Conservation (phyloP, 2,329 filamentous ascomycete species). For the Aspergillus versicolor region DNA sequence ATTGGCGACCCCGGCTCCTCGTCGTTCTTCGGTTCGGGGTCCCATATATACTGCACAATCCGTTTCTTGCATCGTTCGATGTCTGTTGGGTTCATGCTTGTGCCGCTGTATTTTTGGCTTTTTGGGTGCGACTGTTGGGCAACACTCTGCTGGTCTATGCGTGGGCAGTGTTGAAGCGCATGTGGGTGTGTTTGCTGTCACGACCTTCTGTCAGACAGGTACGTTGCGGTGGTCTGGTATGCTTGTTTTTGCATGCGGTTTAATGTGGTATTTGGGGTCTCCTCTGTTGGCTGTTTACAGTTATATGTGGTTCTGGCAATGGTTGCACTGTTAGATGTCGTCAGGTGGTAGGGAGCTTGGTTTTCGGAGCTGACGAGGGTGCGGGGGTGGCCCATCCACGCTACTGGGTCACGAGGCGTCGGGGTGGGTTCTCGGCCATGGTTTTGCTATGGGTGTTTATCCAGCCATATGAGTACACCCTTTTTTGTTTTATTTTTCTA, state of each 20-base stretch:
- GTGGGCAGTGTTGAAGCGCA: background rate
- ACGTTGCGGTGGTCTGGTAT: background rate
- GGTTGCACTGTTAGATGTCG: no score
- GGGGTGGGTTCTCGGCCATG: no score
- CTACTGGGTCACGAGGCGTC: no score
- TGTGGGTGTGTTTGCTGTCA: background rate
- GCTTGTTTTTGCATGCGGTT: background rate
- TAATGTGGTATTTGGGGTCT: background rate
- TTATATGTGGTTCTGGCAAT: background rate
- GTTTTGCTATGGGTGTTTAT: no score
- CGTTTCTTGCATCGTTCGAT: conserved; percentile 76
- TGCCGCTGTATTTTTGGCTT: background rate
- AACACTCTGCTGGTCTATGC: background rate
- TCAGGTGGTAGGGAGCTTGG: no score
- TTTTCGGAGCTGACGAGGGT: no score
- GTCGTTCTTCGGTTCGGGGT: conserved; percentile 83
- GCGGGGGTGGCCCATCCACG: no score
- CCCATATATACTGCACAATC: conserved; percentile 89
- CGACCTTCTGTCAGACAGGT: background rate
- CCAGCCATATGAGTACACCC: no score
- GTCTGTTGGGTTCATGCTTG: conserved; percentile 65
- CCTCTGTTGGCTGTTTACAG: background rate
- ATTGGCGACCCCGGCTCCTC: conserved; percentile 65
- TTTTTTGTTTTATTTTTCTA: no score
- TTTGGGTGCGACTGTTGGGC: background rate